Conservation (phyloP, 164 flowering plant species). For the Chimonanthus praecox region DNA sequence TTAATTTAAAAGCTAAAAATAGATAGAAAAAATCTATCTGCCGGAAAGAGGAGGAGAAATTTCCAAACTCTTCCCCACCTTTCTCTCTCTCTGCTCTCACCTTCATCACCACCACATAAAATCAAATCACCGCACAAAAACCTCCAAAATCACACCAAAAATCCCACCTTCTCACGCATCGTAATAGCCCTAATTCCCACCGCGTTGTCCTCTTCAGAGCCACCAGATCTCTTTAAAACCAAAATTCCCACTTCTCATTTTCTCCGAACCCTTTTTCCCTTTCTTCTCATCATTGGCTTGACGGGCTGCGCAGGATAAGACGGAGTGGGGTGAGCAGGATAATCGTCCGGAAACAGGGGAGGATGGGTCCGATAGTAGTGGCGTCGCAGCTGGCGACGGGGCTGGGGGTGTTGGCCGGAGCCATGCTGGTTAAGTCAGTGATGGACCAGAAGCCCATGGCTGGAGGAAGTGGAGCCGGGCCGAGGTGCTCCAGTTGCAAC, state of each 20-base stretch:
- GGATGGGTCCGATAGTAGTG: conserved; percentile 62
- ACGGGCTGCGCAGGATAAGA: not conserved
- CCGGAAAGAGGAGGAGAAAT: too few relatives aligned
- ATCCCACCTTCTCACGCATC: not conserved
- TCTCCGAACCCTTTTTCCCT: not conserved
- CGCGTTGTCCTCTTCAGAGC: not conserved
- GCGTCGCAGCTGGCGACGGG: conserved; percentile 83
- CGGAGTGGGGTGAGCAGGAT: not conserved
- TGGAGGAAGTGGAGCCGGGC: conserved; percentile 35
- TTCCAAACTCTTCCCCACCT: not conserved
- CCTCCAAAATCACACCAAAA: not conserved
- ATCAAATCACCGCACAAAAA: not conserved
- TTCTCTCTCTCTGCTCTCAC: not conserved
- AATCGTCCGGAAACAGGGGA: too few relatives aligned
- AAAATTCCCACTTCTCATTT: not conserved
- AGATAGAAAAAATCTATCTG: too few relatives aligned
- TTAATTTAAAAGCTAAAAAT: too few relatives aligned
- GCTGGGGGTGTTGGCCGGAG: conserved; percentile 78
- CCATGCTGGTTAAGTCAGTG: conserved; percentile 63
- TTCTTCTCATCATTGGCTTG: not conserved
- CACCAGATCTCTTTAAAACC: not conserved
- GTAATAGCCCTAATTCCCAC: not conserved
- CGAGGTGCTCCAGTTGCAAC: conserved; percentile 73
- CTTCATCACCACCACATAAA: not conserved
- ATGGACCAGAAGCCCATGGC: conserved; percentile 77